A percentile compares a stretch with the other conserved stretches of the same genome.
These are phyloP conservation scores for Aureobasidium lini DNA, from an alignment of 2,329 filamentous ascomycete species.

Conservation along the genomic window DNA sequence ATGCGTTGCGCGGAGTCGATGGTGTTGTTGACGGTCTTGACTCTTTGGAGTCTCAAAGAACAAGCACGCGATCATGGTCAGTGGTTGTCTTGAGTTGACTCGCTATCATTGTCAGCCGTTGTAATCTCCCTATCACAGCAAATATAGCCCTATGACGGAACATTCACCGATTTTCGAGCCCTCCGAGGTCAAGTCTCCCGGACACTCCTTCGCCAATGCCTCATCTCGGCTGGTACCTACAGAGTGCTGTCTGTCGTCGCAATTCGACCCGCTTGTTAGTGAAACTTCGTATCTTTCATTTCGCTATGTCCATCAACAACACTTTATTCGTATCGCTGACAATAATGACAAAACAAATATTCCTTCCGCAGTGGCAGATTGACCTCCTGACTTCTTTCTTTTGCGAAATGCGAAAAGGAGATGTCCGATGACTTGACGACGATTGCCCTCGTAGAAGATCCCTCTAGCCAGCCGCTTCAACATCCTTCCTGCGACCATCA, in stretches of 20 bases:
- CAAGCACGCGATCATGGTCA: background rate
- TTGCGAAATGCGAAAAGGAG: background rate
- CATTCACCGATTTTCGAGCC: too few relatives aligned
- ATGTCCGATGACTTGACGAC: background rate
- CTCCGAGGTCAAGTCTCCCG: too few relatives aligned
- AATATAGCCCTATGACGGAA: background rate
- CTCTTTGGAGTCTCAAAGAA: background rate
- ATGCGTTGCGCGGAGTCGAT: background rate
- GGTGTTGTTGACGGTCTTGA: background rate
- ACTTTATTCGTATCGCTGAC: background rate
- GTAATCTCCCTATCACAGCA: background rate
- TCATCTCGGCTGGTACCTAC: background rate
- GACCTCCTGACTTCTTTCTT: background rate
- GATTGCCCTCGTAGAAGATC: background rate
- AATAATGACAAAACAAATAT: background rate
- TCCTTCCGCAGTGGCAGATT: background rate
- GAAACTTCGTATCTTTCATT: background rate
- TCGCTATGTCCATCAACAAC: background rate
- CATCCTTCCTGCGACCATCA: background rate
- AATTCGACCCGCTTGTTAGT: background rate
- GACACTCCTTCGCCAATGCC: background rate
- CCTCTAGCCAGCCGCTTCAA: too few relatives aligned
- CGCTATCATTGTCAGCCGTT: background rate
- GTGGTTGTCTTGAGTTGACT: background rate
- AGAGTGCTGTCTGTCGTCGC: conserved; percentile 1